Percentiles rank a stretch among this genome's conserved stretches.
Conservation (phyloP, 345 rosid species). For the Citrus sp. region DNA sequence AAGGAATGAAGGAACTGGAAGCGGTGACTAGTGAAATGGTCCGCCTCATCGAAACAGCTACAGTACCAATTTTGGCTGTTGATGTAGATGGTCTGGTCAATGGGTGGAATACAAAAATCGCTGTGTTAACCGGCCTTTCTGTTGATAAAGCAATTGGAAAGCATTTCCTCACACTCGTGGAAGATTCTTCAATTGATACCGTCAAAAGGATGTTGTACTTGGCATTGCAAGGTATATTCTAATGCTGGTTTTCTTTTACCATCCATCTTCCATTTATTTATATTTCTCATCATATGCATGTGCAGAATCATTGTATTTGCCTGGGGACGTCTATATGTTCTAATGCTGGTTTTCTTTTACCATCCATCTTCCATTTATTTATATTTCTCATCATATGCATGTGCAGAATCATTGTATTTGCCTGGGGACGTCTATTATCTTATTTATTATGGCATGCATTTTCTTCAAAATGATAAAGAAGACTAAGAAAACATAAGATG, state of each 20-base stretch:
- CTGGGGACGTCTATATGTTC: background rate
- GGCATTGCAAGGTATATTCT: conserved; percentile 74
- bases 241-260: background rate
- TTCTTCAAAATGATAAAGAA: background rate
- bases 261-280: background rate
- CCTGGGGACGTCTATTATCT: background rate
- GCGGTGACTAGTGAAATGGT: conserved; percentile 97
- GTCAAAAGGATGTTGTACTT: conserved; percentile 63
- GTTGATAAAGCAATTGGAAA: conserved; percentile 84
- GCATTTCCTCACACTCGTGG: conserved; percentile 78
- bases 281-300: background rate
- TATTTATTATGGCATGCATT: background rate
- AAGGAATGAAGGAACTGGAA: conserved; percentile 86
- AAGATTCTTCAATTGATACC: conserved; percentile 66
- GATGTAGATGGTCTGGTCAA: conserved; percentile 82
- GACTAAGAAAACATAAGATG: background rate
- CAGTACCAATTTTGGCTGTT: conserved; percentile 87
- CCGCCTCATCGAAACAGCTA: conserved; percentile 88
- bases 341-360: background rate
- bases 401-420: background rate
- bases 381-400: background rate
- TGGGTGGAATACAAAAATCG: conserved; percentile 92
- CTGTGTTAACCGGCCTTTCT: conserved; percentile 80
- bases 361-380: background rate
- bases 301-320: background rate